Evolutionary conservation across 1,284 basidiomycete species (phyloP).

Genomic region (Ustilago lituana): DNA sequence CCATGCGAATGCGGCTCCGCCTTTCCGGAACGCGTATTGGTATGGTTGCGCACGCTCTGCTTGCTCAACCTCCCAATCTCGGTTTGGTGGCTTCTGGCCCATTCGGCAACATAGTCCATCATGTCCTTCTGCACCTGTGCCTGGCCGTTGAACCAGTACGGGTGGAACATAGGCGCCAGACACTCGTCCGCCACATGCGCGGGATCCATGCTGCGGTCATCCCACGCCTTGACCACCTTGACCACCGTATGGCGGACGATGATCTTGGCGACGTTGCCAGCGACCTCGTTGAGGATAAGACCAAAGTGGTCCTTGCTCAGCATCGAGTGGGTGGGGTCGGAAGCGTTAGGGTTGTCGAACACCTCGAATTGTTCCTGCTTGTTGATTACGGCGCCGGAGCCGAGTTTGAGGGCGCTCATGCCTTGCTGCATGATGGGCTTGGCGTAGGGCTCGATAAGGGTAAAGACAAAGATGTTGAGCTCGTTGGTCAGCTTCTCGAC

Average conservation of each 20-base stretch:
- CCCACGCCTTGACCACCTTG: constrained; percentile 82
- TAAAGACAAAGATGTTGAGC: constrained; percentile 55
- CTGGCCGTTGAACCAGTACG: constrained; percentile 53
- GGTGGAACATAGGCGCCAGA: constrained; percentile 60
- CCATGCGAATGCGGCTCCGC: constrained; percentile 58
- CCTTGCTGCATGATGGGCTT: constrained; percentile 61
- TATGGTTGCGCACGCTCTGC: constrained; percentile 53
- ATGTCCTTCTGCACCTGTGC: constrained; percentile 57
- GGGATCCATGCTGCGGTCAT: constrained; percentile 57
- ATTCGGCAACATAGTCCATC: constrained; percentile 58
- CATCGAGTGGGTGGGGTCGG: constrained; percentile 65
- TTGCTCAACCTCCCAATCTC: constrained; percentile 53
- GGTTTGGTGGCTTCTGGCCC: constrained; percentile 48
- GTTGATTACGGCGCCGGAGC: constrained; percentile 65
- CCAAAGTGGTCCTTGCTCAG: constrained; percentile 68
- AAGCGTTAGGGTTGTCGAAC: constrained; percentile 63
- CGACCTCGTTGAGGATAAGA: constrained; percentile 67
- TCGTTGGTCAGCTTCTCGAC: constrained; percentile 85
- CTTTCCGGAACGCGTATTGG: constrained; percentile 60
- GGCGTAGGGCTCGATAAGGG: constrained; percentile 68
- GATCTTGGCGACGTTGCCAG: constrained; percentile 68
- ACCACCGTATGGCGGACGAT: constrained; percentile 74
- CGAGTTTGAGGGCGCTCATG: constrained; percentile 64
- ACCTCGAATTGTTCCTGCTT: constrained; percentile 68
- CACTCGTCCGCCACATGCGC: constrained; percentile 55